phyloP scores from a whole-genome alignment of 73 alveolate genomes.

The Breviolum minutum region DNA sequence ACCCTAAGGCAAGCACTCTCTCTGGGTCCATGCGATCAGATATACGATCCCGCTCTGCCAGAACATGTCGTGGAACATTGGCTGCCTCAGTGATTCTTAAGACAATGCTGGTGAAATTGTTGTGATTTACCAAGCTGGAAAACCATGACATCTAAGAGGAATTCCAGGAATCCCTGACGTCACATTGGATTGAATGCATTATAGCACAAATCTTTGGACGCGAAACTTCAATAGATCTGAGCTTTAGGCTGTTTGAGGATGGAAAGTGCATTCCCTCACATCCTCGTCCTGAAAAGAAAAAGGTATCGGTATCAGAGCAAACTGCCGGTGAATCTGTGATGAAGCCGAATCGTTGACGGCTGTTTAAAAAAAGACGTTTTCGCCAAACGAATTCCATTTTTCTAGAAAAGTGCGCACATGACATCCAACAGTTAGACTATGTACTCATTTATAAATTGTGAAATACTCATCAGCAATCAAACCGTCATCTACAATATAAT shows the following conservation, averaged over 20 bases:
- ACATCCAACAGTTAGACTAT: too few species aligned
- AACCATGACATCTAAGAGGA: background rate
- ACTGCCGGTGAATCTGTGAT: too few species aligned
- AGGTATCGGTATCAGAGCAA: too few species aligned
- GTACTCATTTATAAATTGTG: too few species aligned
- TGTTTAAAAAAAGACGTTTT: too few species aligned
- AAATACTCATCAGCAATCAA: background rate
- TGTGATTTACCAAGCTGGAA: background rate
- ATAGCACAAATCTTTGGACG: too few species aligned
- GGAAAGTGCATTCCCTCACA: constrained; percentile 75
- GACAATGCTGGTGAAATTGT: background rate
- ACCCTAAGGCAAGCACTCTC: background rate
- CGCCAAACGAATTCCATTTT: too few species aligned
- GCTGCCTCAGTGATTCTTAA: constrained; percentile 24
- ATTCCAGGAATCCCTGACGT: too few species aligned
- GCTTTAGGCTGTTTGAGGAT: constrained; percentile 16
- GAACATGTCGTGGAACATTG: constrained; percentile 73
- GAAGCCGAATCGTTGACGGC: too few species aligned
- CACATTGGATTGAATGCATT: too few species aligned
- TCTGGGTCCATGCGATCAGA: constrained; percentile 63
- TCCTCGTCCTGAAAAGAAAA: constrained; percentile 38
- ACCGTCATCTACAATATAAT: background rate
- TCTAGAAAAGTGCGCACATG: too few species aligned
- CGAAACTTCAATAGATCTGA: background rate
- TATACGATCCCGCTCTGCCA: constrained; percentile 15